Evolutionary conservation across 345 rosid genomes (phyloP), one percentile per base, ranked within the genome.

Genomic region (Salix exigua): DNA sequence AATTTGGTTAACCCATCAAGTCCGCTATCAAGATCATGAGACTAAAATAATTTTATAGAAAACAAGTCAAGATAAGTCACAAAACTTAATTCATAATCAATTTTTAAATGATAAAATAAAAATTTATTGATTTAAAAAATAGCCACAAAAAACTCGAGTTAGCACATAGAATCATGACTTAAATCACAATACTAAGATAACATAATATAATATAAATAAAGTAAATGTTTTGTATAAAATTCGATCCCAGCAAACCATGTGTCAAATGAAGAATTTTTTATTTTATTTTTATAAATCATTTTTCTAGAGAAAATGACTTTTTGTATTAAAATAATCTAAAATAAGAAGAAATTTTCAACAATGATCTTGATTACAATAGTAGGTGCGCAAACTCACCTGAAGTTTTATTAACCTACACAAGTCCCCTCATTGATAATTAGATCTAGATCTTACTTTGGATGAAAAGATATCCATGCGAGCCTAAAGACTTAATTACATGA

Each of bases 1-100:
- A 40, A 40, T 9, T 2, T 1, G 0, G 0, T 10, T 40, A 40
- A 2, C 13, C 13, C 0, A 40, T 0, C 11, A 40, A 40, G 1
- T 40, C 0, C 14, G 4, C 0, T 0, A 2, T 12, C 0, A 0
- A 3, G 1, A 1, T 40, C 0, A 40, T 40, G 2, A 40, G 0
- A 40, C 3, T 0, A 0, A 40, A 40, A 40, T 10, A 40, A 40
- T 4, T 0, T 40, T 40, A 11, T 10, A 40, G 0, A 40, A 40
- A 9, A 1, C 0, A 40, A 40, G 11, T 40, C 0, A 8, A 40
- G 2, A 40, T 2, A 10, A 40, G 0, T 10, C 10, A 40, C 1
- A 0, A 40, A 0, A 3, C 12, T 40, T 2, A 10, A 11, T 40
- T 40, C 3, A 9, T 1, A 1, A 40, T 2, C 13, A 11, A 11